These are phyloP conservation scores for Fusarium sp. DNA, from an alignment of 2,329 filamentous ascomycete genomes.

Conservation along the genomic window DNA sequence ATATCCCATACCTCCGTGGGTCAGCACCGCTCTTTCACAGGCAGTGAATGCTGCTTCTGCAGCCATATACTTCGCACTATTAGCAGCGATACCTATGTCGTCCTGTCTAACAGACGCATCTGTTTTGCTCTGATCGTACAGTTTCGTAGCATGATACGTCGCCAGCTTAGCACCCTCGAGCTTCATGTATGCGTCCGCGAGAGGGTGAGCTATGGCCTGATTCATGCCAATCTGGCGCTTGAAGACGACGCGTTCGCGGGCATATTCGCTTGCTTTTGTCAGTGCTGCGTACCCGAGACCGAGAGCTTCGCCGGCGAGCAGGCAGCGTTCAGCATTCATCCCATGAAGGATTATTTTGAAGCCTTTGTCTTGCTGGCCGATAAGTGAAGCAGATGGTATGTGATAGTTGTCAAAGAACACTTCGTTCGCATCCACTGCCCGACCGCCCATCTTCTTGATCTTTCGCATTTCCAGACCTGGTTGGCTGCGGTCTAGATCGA, in stretches of 20 bases:
- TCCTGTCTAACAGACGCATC: slow-evolving; percentile 65
- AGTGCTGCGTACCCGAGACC: slow-evolving; percentile 81
- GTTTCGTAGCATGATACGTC: slow-evolving; percentile 72
- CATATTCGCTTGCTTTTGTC: slow-evolving; percentile 72
- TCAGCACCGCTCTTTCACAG: slow-evolving; percentile 70
- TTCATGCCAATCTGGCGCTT: slow-evolving; percentile 74
- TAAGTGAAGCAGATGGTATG: slow-evolving; percentile 71
- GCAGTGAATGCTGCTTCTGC: slow-evolving; percentile 72
- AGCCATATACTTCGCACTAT: slow-evolving; percentile 78
- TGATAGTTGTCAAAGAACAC: slow-evolving; percentile 86
- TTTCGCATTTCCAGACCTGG: slow-evolving; percentile 73
- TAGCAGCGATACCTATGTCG: slow-evolving; percentile 72
- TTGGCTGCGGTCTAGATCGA: slow-evolving; percentile 73
- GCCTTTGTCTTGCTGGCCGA: slow-evolving; percentile 79
- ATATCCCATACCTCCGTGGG: slow-evolving; percentile 74
- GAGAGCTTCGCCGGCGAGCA: slow-evolving; percentile 82
- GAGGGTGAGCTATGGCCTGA: slow-evolving; percentile 72
- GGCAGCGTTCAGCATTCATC: slow-evolving; percentile 82
- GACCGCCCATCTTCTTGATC: slow-evolving; percentile 88
- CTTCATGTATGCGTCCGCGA: slow-evolving; percentile 73
- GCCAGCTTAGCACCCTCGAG: slow-evolving; percentile 74
- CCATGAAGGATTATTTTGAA: slow-evolving; percentile 84
- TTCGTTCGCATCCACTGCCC: slow-evolving; percentile 86
- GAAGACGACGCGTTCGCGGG: slow-evolving; percentile 74
- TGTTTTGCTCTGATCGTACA: slow-evolving; percentile 67